These are phyloP conservation scores for Pinus albicaulis DNA, from an alignment of 75 land plant species.

Conservation along the genomic window DNA sequence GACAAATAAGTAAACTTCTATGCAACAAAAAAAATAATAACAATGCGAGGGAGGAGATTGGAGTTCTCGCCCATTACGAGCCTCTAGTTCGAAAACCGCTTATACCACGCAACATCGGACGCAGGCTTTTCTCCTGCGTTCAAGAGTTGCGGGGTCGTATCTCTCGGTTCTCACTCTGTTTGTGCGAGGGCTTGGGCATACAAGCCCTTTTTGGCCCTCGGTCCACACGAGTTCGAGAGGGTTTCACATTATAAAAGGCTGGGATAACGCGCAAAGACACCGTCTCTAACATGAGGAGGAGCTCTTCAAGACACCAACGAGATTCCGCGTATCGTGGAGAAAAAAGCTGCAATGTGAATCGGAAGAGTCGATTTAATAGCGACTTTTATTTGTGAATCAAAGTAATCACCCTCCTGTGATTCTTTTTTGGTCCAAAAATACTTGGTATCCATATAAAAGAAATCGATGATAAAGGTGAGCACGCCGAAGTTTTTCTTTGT, in stretches of 20 bases:
- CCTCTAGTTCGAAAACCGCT: not conserved
- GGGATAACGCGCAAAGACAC: not conserved
- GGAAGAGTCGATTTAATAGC: not conserved
- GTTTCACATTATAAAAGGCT: not conserved
- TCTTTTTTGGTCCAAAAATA: not conserved
- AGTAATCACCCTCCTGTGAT: not conserved
- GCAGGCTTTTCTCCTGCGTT: not conserved
- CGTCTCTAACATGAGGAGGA: not conserved
- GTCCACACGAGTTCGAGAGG: not conserved
- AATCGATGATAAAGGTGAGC: not conserved
- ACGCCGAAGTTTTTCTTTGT: not conserved
- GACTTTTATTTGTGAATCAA: not conserved
- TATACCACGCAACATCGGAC: not conserved
- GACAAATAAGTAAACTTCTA: too few species aligned
- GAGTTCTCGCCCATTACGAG: not conserved
- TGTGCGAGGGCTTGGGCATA: not conserved
- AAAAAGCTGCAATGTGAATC: not conserved
- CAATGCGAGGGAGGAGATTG: not conserved
- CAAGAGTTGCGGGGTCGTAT: not conserved
- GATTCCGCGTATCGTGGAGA: not conserved
- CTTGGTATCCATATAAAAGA: not conserved
- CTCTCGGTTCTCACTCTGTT: not conserved
- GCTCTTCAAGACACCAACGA: not conserved
- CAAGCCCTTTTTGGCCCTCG: too few species aligned
- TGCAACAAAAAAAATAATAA: not conserved